phyloP scores from a whole-genome alignment of 371 early-diverging fungal genomes.

The Catenaria anguillulae region DNA sequence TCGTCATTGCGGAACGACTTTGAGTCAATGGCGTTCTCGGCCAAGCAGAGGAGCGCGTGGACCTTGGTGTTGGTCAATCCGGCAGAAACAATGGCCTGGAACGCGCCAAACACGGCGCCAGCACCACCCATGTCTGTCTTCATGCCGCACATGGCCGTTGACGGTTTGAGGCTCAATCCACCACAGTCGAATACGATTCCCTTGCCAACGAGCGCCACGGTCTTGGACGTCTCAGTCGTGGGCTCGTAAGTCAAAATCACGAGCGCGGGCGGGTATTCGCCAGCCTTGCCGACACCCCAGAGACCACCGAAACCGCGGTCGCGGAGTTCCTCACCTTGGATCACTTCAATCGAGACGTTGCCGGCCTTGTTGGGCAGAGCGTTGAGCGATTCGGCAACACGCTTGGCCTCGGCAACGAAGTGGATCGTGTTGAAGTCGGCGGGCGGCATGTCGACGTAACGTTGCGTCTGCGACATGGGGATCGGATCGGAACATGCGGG shows the following conservation, averaged over 20 bases:
- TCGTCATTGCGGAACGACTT: conserved; percentile 22
- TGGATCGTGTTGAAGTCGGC: conserved; percentile 22
- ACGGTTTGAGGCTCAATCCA: conserved; percentile 27
- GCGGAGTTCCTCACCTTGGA: conserved; percentile 23
- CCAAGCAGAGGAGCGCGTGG: conserved; percentile 27
- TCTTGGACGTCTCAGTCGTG: conserved; percentile 11
- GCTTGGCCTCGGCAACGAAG: conserved; percentile 20
- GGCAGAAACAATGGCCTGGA: conserved; percentile 18
- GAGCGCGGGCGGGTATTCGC: conserved; percentile 23
- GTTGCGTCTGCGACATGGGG: conserved; percentile 7
- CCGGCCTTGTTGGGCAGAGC: neutral
- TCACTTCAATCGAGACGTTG: conserved; percentile 18
- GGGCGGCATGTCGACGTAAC: conserved; percentile 25
- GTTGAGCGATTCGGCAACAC: conserved; percentile 9
- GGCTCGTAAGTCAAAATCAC: conserved; percentile 19
- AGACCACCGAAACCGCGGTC: conserved; percentile 23
- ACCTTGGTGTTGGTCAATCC: conserved; percentile 8
- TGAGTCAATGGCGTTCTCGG: conserved; percentile 25
- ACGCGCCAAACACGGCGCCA: conserved; percentile 25
- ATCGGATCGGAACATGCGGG: no score
- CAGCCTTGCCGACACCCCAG: conserved; percentile 27
- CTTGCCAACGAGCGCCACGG: conserved; percentile 32
- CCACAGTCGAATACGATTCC: conserved; percentile 39
- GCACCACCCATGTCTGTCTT: conserved; percentile 32
- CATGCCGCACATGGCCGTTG: conserved; percentile 17